phyloP scores from a whole-genome alignment of 1,284 basidiomycete species.

The Sanghuangporus sanghuang region DNA sequence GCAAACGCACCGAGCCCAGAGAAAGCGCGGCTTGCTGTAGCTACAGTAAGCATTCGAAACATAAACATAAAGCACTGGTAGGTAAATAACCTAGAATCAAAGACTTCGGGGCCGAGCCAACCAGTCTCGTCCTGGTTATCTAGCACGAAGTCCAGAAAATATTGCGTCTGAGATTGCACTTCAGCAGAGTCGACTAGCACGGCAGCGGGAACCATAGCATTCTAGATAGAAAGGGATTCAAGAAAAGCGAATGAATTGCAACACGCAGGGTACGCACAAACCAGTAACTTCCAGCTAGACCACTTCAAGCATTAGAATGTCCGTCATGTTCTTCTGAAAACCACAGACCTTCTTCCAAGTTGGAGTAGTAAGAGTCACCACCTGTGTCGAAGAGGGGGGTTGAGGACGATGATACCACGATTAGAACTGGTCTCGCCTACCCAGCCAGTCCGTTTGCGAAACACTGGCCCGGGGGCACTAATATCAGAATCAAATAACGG shows the following conservation, averaged over 20 bases:
- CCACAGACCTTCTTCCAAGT: conserved; percentile 46
- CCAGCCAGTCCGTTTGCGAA: conserved; percentile 48
- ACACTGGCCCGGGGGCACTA: conserved; percentile 30
- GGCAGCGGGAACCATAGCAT: conserved; percentile 49
- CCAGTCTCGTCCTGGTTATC: conserved; percentile 49
- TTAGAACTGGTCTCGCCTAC: conserved; percentile 16
- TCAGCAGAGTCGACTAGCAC: conserved; percentile 40
- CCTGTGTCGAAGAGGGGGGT: background rate
- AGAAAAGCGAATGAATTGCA: background rate
- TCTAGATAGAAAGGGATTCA: conserved; percentile 30
- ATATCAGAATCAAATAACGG: background rate
- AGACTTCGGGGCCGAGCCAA: conserved; percentile 53
- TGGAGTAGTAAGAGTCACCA: conserved; percentile 45
- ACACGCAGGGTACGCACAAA: conserved; percentile 37
- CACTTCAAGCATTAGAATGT: background rate
- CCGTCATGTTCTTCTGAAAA: background rate
- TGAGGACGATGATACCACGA: background rate
- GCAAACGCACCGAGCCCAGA: conserved; percentile 45
- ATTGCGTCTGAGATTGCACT: conserved; percentile 42
- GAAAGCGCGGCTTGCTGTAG: conserved; percentile 40
- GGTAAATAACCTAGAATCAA: conserved; percentile 29
- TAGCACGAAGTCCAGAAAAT: conserved; percentile 50
- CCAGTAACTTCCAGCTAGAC: conserved; percentile 52
- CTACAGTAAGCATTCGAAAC: background rate
- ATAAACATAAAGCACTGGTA: background rate